A percentile compares a stretch with the other conserved stretches of the same genome.
Conservation (phyloP, 768 basidiomycete genomes). For the Pleurotus giganteus region DNA sequence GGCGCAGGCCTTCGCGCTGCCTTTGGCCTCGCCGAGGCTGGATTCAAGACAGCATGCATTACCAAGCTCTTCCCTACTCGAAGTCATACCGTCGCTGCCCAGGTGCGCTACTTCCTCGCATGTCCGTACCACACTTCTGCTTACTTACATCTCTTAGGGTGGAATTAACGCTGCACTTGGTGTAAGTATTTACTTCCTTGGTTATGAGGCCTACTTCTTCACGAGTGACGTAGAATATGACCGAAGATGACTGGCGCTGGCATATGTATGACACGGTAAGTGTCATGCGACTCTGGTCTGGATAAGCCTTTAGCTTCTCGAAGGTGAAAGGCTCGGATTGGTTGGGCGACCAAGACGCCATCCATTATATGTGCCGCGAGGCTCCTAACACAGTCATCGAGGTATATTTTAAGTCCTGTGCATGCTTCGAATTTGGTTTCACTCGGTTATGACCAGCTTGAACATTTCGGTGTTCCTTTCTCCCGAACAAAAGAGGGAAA, state of each 20-base stretch:
- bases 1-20: conserved; percentile 98
- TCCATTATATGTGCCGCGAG: conserved; percentile 99
- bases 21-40: conserved; percentile 97
- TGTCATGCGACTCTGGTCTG: conserved; percentile 11
- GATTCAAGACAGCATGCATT: conserved; percentile 98
- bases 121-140: not conserved
- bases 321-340: conserved; percentile 99
- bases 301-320: conserved; percentile 9
- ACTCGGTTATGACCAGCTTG: conserved; percentile 58
- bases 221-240: conserved; percentile 75
- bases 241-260: conserved; percentile 99
- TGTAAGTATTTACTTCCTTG: conserved; percentile 42
- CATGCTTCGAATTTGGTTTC: not conserved
- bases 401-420: conserved; percentile 38
- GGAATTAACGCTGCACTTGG: conserved; percentile 98
- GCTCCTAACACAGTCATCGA: conserved; percentile 93
- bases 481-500: conserved; percentile 98
- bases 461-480: conserved; percentile 98
- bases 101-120: conserved; percentile 45
- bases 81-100: conserved; percentile 98
- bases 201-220: conserved; percentile 8
- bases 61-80: conserved; percentile 98
- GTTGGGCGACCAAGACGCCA: conserved; percentile 99
- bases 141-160: conserved; percentile 50
- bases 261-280: conserved; percentile 96